A percentile compares a stretch with the other conserved stretches of the same genome.
Conservation (phyloP, 495 filamentous ascomycete genomes). For the Penicillium manginii region DNA sequence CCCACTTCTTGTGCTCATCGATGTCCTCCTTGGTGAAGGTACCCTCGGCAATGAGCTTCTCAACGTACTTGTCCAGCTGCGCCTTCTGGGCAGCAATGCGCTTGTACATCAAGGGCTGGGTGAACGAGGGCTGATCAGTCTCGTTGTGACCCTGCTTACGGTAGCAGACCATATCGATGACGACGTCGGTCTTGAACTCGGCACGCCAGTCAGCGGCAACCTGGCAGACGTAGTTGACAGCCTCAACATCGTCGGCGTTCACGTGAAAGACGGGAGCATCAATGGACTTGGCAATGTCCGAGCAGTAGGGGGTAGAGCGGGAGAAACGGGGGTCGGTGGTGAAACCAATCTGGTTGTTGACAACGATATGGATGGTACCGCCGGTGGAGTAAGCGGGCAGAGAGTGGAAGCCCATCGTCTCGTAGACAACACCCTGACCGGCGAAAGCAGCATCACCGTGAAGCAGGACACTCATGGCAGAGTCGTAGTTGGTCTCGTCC, state of each 20-base stretch:
- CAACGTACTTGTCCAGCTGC: constrained; percentile 84
- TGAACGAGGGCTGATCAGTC: constrained; percentile 98
- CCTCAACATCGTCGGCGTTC: constrained; percentile 97
- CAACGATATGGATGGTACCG: constrained; percentile 94
- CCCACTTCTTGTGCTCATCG: constrained; percentile 99
- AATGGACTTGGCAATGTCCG: constrained; percentile 97
- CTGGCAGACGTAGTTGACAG: constrained; percentile 97
- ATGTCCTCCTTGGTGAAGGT: constrained; percentile 97
- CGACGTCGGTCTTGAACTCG: constrained; percentile 95
- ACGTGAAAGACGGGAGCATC: constrained; percentile 99
- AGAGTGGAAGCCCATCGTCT: constrained; percentile 96
- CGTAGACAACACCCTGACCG: constrained; percentile 95
- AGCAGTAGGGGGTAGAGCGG: constrained; percentile 97
- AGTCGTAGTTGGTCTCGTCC: constrained; percentile 82
- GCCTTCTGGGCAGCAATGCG: constrained; percentile 79
- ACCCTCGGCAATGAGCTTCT: constrained; percentile 84
- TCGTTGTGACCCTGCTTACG: constrained; percentile 99
- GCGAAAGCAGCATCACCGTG: constrained; percentile 98
- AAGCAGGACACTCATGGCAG: constrained; percentile 92
- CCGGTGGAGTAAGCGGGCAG: constrained; percentile 95
- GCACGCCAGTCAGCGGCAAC: constrained; percentile 96
- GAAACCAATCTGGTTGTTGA: constrained; percentile 99
- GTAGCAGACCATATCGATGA: constrained; percentile 98
- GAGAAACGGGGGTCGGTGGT: constrained; percentile 98
- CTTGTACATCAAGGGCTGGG: constrained; percentile 99